A percentile compares a stretch with the other conserved stretches of the same genome.
These are phyloP conservation scores for Colletotrichum eleusines DNA, from an alignment of 2,329 filamentous ascomycete species.

Conservation along the genomic window DNA sequence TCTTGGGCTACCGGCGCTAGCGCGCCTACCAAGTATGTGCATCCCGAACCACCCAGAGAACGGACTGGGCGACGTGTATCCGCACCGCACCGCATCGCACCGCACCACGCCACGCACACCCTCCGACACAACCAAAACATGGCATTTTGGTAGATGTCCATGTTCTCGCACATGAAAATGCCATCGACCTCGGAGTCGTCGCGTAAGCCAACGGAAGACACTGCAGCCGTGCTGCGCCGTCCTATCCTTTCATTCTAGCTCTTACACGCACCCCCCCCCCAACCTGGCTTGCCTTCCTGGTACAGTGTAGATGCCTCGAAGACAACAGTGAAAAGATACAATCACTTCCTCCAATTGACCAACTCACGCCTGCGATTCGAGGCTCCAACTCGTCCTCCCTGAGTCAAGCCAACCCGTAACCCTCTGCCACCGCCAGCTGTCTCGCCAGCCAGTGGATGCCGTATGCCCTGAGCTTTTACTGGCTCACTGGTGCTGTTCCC, in stretches of 20 bases:
- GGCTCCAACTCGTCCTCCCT: slow-evolving; percentile 4
- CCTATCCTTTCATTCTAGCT: slow-evolving; percentile 9
- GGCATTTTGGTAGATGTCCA: slow-evolving; percentile 39
- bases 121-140: slow-evolving; percentile 30
- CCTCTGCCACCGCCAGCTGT: slow-evolving; percentile 2
- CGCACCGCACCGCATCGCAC: not conserved
- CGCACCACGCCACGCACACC: slow-evolving; percentile 1
- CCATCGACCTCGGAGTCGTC: slow-evolving; percentile 22
- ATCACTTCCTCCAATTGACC: slow-evolving; percentile 17
- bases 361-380: slow-evolving; percentile 5
- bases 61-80: not conserved
- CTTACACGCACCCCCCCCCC: slow-evolving; percentile 4
- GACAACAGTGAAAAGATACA: not conserved
- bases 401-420: slow-evolving; percentile 27
- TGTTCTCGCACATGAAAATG: slow-evolving; percentile 30
- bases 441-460: not conserved
- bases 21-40: no score
- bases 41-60: not conserved
- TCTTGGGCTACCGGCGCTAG: not conserved
- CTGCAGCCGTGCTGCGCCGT: slow-evolving; percentile 35
- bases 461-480: not conserved
- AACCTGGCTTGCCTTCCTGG: not conserved
- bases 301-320: not conserved
- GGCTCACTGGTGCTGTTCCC: not conserved
- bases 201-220: slow-evolving; percentile 19